Conservation (phyloP, 371 early-diverging fungal genomes). For the Rozella allomycis region DNA sequence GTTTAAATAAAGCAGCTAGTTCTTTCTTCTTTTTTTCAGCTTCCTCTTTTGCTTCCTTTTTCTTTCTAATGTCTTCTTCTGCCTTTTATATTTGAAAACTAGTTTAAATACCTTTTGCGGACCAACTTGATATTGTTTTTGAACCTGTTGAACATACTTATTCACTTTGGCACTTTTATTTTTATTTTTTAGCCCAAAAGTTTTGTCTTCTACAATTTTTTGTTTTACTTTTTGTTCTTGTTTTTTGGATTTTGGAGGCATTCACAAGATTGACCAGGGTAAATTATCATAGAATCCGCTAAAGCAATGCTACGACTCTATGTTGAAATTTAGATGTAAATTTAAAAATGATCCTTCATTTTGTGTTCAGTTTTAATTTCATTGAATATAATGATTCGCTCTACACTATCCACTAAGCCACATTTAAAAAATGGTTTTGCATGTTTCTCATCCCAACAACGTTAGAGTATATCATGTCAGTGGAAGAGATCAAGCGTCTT, state of each 20-base stretch:
- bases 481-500: conserved; percentile 45
- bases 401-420: too few species aligned
- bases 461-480: conserved; percentile 81
- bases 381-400: too few species aligned
- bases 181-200: conserved; percentile 95
- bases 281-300: too few species aligned
- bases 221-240: conserved; percentile 41
- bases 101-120: conserved; percentile 37
- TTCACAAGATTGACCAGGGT: too few species aligned
- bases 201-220: conserved; percentile 84
- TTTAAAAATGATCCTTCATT: too few species aligned
- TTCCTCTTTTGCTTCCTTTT: conserved; percentile 19
- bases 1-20: conserved; percentile 69
- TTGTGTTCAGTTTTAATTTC: too few species aligned
- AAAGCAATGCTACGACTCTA: too few species aligned
- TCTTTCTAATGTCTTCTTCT: conserved; percentile 20
- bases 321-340: too few species aligned
- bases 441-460: conserved; percentile 57
- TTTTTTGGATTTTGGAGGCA: conserved; percentile 33
- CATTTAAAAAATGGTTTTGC: conserved; percentile 13
- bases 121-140: conserved; percentile 40
- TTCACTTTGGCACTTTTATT: conserved; percentile 69
- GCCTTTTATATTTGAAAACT: conserved; percentile 15
- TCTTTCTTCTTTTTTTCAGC: conserved; percentile 54
- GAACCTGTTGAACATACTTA: conserved; percentile 71